phyloP scores from a whole-genome alignment of 495 filamentous ascomycete species.

The Talaromyces borbonicus region DNA sequence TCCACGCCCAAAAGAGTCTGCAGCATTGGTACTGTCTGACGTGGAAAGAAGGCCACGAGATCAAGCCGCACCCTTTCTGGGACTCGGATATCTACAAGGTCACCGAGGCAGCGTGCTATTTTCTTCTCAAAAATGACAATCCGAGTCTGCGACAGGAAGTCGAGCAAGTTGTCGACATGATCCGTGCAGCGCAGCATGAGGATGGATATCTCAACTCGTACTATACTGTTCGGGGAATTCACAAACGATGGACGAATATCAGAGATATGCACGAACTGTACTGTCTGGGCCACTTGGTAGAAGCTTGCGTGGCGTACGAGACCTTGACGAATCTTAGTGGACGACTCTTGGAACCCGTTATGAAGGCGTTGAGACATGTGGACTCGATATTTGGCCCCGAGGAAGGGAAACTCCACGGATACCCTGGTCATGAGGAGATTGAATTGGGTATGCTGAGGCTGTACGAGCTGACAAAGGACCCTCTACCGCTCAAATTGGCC shows the following conservation, averaged over 20 bases:
- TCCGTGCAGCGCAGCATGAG: constrained; percentile 39
- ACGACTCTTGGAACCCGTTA: constrained; percentile 37
- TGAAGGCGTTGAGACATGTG: constrained; percentile 34
- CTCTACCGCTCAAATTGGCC: constrained; percentile 39
- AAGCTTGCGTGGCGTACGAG: constrained; percentile 46
- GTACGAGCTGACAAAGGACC: constrained; percentile 34
- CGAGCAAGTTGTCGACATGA: constrained; percentile 45
- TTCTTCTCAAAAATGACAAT: constrained; percentile 35
- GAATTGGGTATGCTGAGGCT: constrained; percentile 48
- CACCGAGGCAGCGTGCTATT: constrained; percentile 51
- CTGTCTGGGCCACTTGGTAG: constrained; percentile 47
- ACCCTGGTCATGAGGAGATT: constrained; percentile 52
- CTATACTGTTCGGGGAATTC: constrained; percentile 44
- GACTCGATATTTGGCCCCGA: constrained; percentile 40
- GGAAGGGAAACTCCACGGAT: constrained; percentile 41
- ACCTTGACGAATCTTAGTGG: constrained; percentile 41
- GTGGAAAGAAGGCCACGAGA: constrained; percentile 6
- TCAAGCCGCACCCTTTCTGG: constrained; percentile 22
- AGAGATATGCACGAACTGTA: constrained; percentile 53
- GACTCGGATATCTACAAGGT: constrained; percentile 53
- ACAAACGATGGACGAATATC: constrained; percentile 45
- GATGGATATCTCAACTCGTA: constrained; percentile 54
- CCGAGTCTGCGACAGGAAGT: constrained; percentile 41
- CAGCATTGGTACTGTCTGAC: constrained; percentile 5
- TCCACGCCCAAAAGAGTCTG: constrained; percentile 3